These are phyloP conservation scores for Colletotrichum magnum DNA, from an alignment of 2,329 filamentous ascomycete genomes.

Conservation along the genomic window DNA sequence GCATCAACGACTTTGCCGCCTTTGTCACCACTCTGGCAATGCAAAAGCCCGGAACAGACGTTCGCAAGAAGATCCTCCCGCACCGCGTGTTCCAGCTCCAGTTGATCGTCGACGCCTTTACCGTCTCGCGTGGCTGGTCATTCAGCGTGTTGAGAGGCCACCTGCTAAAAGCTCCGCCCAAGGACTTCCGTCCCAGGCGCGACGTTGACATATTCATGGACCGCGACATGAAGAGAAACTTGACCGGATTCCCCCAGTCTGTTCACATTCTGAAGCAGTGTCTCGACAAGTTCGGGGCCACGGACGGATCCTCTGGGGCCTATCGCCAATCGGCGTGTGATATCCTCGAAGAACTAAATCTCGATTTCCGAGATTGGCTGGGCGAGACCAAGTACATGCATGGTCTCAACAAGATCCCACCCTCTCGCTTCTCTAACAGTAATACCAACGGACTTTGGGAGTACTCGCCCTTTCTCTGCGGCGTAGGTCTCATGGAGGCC, in stretches of 20 bases:
- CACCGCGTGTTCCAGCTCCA: conserved; percentile 65
- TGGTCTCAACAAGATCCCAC: conserved; percentile 47
- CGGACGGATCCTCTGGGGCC: background rate
- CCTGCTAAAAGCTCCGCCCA: conserved; percentile 51
- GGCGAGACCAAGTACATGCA: background rate
- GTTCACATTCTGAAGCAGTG: background rate
- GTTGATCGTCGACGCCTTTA: conserved; percentile 63
- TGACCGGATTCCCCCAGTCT: background rate
- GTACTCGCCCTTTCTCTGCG: conserved; percentile 64
- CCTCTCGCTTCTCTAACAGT: conserved; percentile 57
- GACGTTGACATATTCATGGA: conserved; percentile 62
- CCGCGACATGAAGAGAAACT: conserved; percentile 46
- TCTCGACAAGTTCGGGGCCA: background rate
- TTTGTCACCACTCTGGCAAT: conserved; percentile 60
- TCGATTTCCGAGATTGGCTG: background rate
- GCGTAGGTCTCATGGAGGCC: conserved; percentile 59
- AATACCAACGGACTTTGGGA: conserved; percentile 62
- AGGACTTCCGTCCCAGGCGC: conserved; percentile 52
- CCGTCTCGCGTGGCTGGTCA: conserved; percentile 60
- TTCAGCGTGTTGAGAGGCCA: conserved; percentile 50
- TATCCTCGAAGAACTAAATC: background rate
- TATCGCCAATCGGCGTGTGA: background rate
- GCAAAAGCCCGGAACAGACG: conserved; percentile 56
- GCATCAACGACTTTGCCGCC: conserved; percentile 61
- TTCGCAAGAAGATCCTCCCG: conserved; percentile 58